Evolutionary conservation across 352 stramenopile genomes (phyloP), one percentile per base, ranked within the genome.

Genomic region (Phytophthora vignae): DNA sequence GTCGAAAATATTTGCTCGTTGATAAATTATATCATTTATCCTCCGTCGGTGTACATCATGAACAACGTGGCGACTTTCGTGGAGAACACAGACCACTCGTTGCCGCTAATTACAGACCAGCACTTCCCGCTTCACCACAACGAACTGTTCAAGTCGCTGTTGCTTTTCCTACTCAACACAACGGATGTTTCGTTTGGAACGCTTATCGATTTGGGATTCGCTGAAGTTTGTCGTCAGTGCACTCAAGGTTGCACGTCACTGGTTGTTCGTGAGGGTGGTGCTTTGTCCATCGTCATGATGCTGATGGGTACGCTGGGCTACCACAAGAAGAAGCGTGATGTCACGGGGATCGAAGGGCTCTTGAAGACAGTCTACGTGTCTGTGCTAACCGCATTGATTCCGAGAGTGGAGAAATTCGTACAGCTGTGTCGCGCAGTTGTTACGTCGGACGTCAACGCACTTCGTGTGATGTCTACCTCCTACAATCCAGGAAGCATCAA

Each of bases 211-310:
- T 77, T 96, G 27, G 90, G 90, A 3, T 95, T 92, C 64, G 83
- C 84, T 4, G 90, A 96, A 69, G 75, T 95, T 25, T 85, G 86
- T 53, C 82, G 90, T 2, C 90, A 96, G 56, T 85, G 82, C 19
- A 88, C 81, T 2, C 74, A 91, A 69, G 85, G 84, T 38, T 81
- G 75, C 21, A 79, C 60, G 7, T 77, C 73, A 11, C 78, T 93
- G 21, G 79, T 93, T 40, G 81, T 94, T 38, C 79, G 91, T 69
- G 87, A 96, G 76, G 90, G 86, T 7, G 90, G 90, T 10, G 83
- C 90, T n/a, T 72, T 96, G 4, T 95, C 90, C 9, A 90, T 96
- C 21, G 78, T 94, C 15, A 95, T 96, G 87, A 94, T 92, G 82
- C 76, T 95, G 42, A 93, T 95, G 88, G 87, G 85, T 46, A 92